Evolutionary conservation across 1,284 basidiomycete genomes (phyloP).

Genomic region (Malassezia cuniculi): DNA sequence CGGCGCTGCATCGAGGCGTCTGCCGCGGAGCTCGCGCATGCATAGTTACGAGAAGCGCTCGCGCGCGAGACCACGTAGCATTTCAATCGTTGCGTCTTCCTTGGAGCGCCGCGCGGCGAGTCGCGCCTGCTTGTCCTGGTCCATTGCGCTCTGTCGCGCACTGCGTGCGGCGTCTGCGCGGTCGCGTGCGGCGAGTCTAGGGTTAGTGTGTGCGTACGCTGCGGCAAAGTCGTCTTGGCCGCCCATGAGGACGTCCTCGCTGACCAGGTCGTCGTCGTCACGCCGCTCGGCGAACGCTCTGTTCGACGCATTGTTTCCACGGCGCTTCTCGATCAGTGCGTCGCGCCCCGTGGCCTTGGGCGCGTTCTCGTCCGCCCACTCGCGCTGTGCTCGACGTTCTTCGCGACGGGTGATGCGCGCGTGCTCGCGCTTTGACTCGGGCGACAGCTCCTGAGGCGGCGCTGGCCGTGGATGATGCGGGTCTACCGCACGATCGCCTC

Average conservation of each 20-base stretch:
- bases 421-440: background rate
- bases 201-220: conserved; percentile 2
- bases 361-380: conserved; percentile 14
- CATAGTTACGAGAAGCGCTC: background rate
- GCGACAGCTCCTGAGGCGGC: background rate
- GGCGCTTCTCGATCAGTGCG: conserved; percentile 17
- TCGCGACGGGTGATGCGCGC: conserved; percentile 1
- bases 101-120: conserved; percentile 16
- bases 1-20: conserved; percentile 36
- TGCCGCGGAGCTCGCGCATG: conserved; percentile 27
- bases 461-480: background rate
- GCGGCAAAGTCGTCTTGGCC: conserved; percentile 1
- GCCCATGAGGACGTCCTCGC: conserved; percentile 5
- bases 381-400: background rate
- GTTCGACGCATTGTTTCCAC: conserved; percentile 11
- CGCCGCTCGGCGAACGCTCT: conserved; percentile 22
- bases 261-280: conserved; percentile 21
- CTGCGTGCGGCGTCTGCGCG: conserved; percentile 11
- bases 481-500: background rate
- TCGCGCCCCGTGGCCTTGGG: conserved; percentile 25
- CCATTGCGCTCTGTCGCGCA: conserved; percentile 12
- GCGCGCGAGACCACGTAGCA: conserved; percentile 9
- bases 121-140: conserved; percentile 14
- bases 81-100: conserved; percentile 23
- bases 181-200: conserved; percentile 3